Conservation (phyloP, 257 asterid species). For the Cinchona pubescens region DNA sequence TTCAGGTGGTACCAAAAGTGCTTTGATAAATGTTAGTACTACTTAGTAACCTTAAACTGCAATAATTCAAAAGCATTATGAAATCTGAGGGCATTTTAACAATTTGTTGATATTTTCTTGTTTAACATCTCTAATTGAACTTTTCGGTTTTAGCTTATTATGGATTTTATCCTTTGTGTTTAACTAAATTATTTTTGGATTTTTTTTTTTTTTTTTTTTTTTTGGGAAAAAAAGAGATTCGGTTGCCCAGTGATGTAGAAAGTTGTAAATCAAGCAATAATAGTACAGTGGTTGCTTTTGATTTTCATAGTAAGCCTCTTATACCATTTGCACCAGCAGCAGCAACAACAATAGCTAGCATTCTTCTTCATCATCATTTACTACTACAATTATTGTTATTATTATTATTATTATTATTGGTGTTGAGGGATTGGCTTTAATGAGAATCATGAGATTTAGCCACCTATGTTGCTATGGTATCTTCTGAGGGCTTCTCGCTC, state of each 20-base stretch:
- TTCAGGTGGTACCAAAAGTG: constrained; percentile 16
- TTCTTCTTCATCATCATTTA: neutral
- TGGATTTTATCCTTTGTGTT: neutral
- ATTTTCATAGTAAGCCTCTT: constrained; percentile 20
- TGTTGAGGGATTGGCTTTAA: constrained; percentile 19
- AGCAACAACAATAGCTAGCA: neutral
- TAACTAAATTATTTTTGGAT: too few species aligned
- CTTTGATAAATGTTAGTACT: constrained; percentile 4
- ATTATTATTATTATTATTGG: neutral
- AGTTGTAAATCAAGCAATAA: neutral
- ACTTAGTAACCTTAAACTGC: constrained; percentile 15
- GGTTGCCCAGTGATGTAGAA: constrained; percentile 5
- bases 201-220: neutral
- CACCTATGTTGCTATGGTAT: neutral
- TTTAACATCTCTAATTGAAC: too few species aligned
- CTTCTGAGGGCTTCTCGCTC: neutral
- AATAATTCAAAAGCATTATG: neutral
- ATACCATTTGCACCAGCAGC: neutral
- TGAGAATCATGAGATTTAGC: constrained; percentile 1
- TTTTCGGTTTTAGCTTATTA: neutral
- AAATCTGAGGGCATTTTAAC: neutral
- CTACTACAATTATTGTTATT: neutral
- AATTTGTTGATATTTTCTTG: neutral
- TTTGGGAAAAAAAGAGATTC: too few species aligned
- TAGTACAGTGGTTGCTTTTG: neutral